phyloP scores from a whole-genome alignment of 257 asterid species.

The Penstemon newberryi region DNA sequence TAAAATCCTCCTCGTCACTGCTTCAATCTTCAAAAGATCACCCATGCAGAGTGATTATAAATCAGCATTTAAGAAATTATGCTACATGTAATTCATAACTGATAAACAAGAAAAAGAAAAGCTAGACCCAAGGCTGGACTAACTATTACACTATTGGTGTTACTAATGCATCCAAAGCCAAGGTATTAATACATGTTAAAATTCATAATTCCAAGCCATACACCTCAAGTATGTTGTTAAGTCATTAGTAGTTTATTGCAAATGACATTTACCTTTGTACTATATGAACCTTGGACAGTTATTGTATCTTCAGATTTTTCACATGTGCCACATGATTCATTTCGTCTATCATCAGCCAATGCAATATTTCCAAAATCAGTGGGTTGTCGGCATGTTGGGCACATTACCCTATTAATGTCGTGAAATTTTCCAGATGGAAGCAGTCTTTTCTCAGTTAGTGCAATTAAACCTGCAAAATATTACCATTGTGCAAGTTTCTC shows the following conservation, averaged over 20 bases:
- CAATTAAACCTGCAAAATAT: slow-evolving; percentile 68
- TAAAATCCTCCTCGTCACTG: slow-evolving; percentile 86
- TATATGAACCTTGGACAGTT: slow-evolving; percentile 82
- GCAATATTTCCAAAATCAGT: slow-evolving; percentile 86
- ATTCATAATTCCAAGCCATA: background rate
- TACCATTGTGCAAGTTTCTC: slow-evolving; percentile 17
- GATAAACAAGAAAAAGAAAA: slow-evolving; percentile 6
- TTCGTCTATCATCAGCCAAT: slow-evolving; percentile 67
- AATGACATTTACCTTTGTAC: slow-evolving; percentile 70
- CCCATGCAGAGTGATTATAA: slow-evolving; percentile 24
- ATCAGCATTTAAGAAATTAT: slow-evolving; percentile 12
- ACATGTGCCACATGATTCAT: slow-evolving; percentile 31
- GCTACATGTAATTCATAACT: slow-evolving; percentile 9
- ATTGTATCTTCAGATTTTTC: slow-evolving; percentile 59
- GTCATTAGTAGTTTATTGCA: background rate
- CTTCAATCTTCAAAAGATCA: slow-evolving; percentile 66
- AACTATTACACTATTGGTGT: background rate
- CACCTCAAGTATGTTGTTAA: slow-evolving; percentile 4
- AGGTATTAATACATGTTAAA: background rate
- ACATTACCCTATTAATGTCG: slow-evolving; percentile 57
- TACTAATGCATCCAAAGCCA: background rate
- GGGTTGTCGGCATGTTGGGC: slow-evolving; percentile 91
- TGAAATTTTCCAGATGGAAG: slow-evolving; percentile 51
- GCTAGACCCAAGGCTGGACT: slow-evolving; percentile 7
- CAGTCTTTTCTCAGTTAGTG: slow-evolving; percentile 68